Percentiles rank a stretch among this genome's conserved stretches.
phyloP scores from a whole-genome alignment of 805 yeast species.

The Limtongia smithiae region DNA sequence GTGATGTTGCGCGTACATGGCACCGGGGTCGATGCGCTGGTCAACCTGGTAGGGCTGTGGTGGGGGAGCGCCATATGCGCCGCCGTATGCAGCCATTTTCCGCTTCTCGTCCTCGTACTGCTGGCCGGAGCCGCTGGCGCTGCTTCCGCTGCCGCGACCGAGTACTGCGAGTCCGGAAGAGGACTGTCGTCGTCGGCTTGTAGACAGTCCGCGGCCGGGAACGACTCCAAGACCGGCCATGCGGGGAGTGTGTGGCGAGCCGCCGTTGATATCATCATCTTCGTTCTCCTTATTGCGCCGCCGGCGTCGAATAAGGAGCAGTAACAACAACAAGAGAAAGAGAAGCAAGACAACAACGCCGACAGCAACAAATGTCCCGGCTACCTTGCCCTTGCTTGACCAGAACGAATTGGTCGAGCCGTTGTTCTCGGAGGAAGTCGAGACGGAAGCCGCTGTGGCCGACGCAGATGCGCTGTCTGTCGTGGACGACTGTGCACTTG shows the following conservation, averaged over 20 bases:
- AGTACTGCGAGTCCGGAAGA: slow-evolving; percentile 7
- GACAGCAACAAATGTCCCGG: slow-evolving; percentile 79
- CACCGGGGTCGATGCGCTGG: slow-evolving; percentile 58
- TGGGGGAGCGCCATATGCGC: slow-evolving; percentile 26
- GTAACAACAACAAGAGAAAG: slow-evolving; percentile 44
- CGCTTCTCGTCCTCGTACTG: slow-evolving; percentile 28
- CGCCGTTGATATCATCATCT: slow-evolving; percentile 4
- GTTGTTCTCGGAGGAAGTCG: slow-evolving; percentile 8
- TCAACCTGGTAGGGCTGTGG: slow-evolving; percentile 46
- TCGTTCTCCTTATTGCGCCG: slow-evolving; percentile 26
- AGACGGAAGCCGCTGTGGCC: background rate
- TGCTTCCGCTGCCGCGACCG: slow-evolving; percentile 9
- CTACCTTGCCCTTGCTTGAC: slow-evolving; percentile 69
- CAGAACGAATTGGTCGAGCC: slow-evolving; percentile 49
- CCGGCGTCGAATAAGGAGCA: slow-evolving; percentile 40
- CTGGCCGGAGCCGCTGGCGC: slow-evolving; percentile 14
- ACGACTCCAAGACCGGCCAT: slow-evolving; percentile 15
- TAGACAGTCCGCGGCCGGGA: slow-evolving; percentile 24
- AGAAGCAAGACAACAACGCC: slow-evolving; percentile 57
- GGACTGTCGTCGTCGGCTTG: slow-evolving; percentile 16
- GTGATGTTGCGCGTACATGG: slow-evolving; percentile 46
- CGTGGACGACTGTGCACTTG: slow-evolving; percentile 13
- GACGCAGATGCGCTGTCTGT: slow-evolving; percentile 4
- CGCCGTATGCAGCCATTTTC: slow-evolving; percentile 26
- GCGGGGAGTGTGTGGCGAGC: slow-evolving; percentile 5